Conservation (phyloP, 768 basidiomycete species). For the Gymnopilus dilepis region DNA sequence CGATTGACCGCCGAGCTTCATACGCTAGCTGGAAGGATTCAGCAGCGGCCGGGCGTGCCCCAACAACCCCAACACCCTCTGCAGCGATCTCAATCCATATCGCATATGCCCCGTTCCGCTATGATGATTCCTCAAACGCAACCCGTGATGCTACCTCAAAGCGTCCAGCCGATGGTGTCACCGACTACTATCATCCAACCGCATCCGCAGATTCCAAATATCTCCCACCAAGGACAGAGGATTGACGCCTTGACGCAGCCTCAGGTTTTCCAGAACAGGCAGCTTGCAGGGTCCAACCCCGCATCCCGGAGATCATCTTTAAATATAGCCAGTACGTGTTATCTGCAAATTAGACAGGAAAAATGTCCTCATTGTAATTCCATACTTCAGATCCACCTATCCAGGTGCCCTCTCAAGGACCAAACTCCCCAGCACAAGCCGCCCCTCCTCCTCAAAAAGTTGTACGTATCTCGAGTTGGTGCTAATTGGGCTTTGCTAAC, state of each 20-base stretch:
- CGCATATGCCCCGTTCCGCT: background rate
- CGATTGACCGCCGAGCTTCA: slow-evolving; percentile 7
- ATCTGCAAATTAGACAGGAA: too few species aligned
- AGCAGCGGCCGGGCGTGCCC: background rate
- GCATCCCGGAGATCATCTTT: slow-evolving; percentile 10
- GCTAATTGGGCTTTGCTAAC: background rate
- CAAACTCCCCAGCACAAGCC: background rate
- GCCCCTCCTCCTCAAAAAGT: background rate
- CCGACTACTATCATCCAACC: background rate
- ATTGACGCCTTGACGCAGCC: slow-evolving; percentile 6
- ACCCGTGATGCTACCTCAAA: background rate
- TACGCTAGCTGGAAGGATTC: background rate
- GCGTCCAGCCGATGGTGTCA: background rate
- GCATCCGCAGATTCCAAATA: background rate
- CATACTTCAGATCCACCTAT: background rate
- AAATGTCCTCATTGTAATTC: background rate
- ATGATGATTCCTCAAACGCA: background rate
- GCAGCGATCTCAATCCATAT: background rate
- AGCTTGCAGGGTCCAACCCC: slow-evolving; percentile 9
- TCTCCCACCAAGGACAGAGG: slow-evolving; percentile 5
- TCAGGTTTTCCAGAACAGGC: slow-evolving; percentile 13
- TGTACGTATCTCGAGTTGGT: background rate
- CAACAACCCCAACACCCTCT: background rate
- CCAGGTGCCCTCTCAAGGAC: background rate
- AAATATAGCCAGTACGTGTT: slow-evolving; percentile 12